A percentile compares a stretch with the other conserved stretches of the same genome.
These are phyloP conservation scores for Ophiocordyceps camponoti-leonardi DNA, from an alignment of 2,329 filamentous ascomycete species.

Conservation along the genomic window DNA sequence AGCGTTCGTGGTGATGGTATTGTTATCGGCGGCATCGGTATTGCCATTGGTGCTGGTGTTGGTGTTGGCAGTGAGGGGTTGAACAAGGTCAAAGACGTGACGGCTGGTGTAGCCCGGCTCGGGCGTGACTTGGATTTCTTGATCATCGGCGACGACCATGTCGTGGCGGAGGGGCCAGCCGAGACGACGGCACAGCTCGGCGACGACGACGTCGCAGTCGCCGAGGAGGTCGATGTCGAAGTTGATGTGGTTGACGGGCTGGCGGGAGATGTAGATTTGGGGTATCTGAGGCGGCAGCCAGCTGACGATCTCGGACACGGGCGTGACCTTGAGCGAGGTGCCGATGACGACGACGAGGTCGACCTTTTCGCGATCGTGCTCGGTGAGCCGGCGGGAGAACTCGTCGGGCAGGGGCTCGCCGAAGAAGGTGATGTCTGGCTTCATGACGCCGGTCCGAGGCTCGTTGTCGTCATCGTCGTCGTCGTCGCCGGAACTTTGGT, in stretches of 20 bases:
- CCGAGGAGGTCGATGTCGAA: slow-evolving; percentile 96
- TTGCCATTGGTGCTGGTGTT: no score
- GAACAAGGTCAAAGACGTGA: slow-evolving; percentile 16
- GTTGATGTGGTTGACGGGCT: slow-evolving; percentile 73
- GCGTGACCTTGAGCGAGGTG: slow-evolving; percentile 87
- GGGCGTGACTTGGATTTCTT: slow-evolving; percentile 38
- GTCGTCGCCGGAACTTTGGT: slow-evolving; percentile 22
- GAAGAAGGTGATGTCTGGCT: slow-evolving; percentile 96
- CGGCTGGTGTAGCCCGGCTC: slow-evolving; percentile 17
- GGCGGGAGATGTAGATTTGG: slow-evolving; percentile 78
- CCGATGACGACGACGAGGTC: slow-evolving; percentile 94
- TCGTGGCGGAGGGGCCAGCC: slow-evolving; percentile 69
- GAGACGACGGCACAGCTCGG: slow-evolving; percentile 66
- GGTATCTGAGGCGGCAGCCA: slow-evolving; percentile 65
- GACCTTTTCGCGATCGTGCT: slow-evolving; percentile 60
- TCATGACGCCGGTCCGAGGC: slow-evolving; percentile 66
- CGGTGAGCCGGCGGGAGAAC: slow-evolving; percentile 67
- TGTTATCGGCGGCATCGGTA: no score
- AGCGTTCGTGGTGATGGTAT: no score
- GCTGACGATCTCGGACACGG: slow-evolving; percentile 80
- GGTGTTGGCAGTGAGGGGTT: background rate
- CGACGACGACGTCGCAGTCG: slow-evolving; percentile 80
- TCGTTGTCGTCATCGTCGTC: slow-evolving; percentile 36
- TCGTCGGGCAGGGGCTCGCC: slow-evolving; percentile 74
- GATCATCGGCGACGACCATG: slow-evolving; percentile 52